phyloP scores from a whole-genome alignment of 176 grass and related monocot genomes.

The Eleusine coracana region DNA sequence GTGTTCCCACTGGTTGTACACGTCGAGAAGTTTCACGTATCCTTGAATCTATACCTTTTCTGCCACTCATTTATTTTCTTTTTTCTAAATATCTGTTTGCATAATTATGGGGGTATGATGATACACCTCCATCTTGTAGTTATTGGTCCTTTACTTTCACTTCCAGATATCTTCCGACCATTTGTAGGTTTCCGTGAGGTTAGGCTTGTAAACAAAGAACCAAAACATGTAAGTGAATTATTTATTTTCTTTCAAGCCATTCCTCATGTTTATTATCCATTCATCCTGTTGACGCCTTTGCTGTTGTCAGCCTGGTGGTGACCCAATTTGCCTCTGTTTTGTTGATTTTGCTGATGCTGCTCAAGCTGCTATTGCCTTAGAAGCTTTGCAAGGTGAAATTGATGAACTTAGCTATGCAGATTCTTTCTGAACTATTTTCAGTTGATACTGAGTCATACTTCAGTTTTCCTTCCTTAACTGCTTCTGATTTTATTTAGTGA shows the following conservation, averaged over 20 bases:
- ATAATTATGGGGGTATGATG: not conserved
- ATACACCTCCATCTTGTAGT: constrained; percentile 10
- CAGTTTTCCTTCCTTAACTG: constrained; percentile 26
- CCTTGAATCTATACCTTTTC: constrained; percentile 45
- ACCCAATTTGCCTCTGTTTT: constrained; percentile 75
- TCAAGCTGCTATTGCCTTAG: constrained; percentile 75
- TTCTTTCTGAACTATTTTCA: constrained; percentile 12
- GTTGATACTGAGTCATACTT: constrained; percentile 11
- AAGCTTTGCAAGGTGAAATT: constrained; percentile 79
- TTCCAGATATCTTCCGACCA: constrained; percentile 75
- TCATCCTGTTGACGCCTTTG: constrained; percentile 29
- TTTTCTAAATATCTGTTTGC: not conserved
- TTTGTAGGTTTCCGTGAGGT: constrained; percentile 87
- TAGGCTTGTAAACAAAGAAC: constrained; percentile 87
- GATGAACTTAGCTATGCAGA: constrained; percentile 15
- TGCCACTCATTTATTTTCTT: not conserved
- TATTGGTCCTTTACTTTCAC: constrained; percentile 52
- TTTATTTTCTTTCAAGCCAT: not conserved
- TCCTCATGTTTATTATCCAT: constrained; percentile 5
- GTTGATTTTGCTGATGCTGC: constrained; percentile 75
- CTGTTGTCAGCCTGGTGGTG: constrained; percentile 66
- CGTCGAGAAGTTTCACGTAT: constrained; percentile 91
- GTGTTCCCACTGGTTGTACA: constrained; percentile 67
- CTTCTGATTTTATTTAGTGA: constrained; percentile 4
- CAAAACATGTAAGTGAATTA: constrained; percentile 72